Percentiles rank a stretch among this genome's conserved stretches.
Conservation (phyloP, 2,329 filamentous ascomycete genomes). For the Fusarium kyushuense region DNA sequence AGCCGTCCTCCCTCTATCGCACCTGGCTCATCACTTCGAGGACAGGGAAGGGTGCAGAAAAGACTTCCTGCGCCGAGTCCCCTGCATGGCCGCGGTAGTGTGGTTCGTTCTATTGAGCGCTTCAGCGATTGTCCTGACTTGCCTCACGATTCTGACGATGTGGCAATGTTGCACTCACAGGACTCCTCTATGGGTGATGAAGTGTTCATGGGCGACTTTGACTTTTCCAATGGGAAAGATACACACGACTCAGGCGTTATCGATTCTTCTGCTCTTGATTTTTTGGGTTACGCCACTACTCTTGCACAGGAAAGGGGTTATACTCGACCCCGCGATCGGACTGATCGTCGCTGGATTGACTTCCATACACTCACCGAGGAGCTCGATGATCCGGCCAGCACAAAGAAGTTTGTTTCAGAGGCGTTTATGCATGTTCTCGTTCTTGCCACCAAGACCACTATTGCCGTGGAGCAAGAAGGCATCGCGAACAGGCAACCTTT, state of each 20-base stretch:
- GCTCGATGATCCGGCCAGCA: constrained; percentile 70
- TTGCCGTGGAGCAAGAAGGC: constrained; percentile 72
- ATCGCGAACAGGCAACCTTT: constrained; percentile 55
- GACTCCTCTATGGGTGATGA: constrained; percentile 51
- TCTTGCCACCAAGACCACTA: constrained; percentile 73
- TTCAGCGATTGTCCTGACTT: constrained; percentile 59
- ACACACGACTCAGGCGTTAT: constrained; percentile 54
- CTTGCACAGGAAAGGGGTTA: constrained; percentile 52
- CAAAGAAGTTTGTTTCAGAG: constrained; percentile 75
- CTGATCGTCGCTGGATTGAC: constrained; percentile 62
- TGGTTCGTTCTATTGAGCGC: constrained; percentile 58
- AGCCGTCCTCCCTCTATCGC: constrained; percentile 60
- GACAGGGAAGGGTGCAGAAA: constrained; percentile 55
- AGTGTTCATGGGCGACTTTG: constrained; percentile 29
- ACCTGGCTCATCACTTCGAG: constrained; percentile 61
- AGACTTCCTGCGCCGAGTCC: constrained; percentile 52
- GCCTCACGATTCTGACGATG: constrained; percentile 51
- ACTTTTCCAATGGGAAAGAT: constrained; percentile 40
- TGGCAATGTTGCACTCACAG: constrained; percentile 47
- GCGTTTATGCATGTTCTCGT: constrained; percentile 80
- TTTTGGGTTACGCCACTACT: constrained; percentile 59
- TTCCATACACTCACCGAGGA: constrained; percentile 78
- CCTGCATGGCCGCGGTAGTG: constrained; percentile 54
- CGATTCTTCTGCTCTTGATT: constrained; percentile 61
- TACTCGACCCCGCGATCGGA: constrained; percentile 50